These are phyloP conservation scores for Aspergillus brasiliensis DNA, from an alignment of 2,329 filamentous ascomycete species.

Conservation along the genomic window DNA sequence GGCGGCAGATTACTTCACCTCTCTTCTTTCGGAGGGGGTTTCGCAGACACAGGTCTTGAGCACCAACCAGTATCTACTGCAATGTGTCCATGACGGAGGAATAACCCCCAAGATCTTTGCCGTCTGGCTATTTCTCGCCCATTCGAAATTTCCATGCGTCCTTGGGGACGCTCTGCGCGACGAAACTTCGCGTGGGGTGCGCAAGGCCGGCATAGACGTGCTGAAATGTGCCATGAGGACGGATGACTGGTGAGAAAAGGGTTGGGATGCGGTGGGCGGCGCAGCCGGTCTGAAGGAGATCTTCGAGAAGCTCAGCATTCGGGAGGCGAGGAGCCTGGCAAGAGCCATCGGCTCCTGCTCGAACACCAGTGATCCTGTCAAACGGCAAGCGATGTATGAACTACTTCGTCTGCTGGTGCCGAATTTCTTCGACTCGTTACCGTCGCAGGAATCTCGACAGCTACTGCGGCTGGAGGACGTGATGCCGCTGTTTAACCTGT, in stretches of 20 bases:
- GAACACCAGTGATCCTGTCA: neutral
- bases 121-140: neutral
- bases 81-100: neutral
- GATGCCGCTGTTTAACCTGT: neutral
- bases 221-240: neutral
- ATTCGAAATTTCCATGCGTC: neutral
- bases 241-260: neutral
- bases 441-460: neutral
- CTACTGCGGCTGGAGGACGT: neutral
- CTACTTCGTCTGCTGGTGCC: neutral
- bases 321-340: neutral
- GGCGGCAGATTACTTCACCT: constrained; percentile 1
- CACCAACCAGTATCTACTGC: neutral
- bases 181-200: neutral
- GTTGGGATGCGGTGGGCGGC: neutral
- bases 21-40: neutral
- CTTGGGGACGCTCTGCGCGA: neutral
- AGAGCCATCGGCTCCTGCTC: constrained; percentile 1
- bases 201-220: neutral
- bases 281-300: neutral
- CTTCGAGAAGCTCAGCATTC: constrained; percentile 3
- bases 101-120: neutral
- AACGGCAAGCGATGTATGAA: neutral
- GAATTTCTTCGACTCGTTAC: neutral
- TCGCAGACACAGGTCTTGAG: neutral